Conservation (phyloP, 2,329 filamentous ascomycete genomes). For the Ophiostoma sp. region DNA sequence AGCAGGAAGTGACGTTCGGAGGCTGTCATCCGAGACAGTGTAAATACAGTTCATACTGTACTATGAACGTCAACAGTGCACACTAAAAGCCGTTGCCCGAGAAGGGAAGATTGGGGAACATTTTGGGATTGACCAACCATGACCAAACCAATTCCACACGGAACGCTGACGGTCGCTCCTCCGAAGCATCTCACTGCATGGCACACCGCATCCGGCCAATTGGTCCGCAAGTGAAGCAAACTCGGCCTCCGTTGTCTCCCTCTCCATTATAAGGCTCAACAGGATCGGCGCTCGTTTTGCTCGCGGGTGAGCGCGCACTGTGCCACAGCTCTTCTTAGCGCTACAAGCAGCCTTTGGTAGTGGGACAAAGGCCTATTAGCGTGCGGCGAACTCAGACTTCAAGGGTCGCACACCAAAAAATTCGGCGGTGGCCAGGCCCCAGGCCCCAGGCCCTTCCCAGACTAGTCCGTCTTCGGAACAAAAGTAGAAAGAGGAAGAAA, state of each 20-base stretch:
- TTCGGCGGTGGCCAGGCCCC: not conserved
- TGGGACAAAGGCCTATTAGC: not conserved
- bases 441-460: no score
- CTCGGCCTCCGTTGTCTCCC: not conserved
- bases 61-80: not conserved
- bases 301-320: not conserved
- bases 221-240: not conserved
- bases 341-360: not conserved
- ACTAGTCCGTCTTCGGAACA: not conserved
- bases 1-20: not conserved
- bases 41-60: not conserved
- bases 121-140: no score
- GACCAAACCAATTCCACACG: not conserved
- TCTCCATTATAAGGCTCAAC: not conserved
- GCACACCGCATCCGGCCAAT: not conserved
- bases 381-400: not conserved
- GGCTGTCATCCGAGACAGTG: conserved; percentile 10
- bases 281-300: not conserved
- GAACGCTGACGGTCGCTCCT: not conserved
- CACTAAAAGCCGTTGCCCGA: not conserved
- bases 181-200: not conserved
- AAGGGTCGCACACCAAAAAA: not conserved
- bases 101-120: no score
- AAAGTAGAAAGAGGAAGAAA: not conserved
- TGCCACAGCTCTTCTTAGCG: not conserved